Evolutionary conservation across 306 rosid species (phyloP).

Genomic region (Dryas drummondii): DNA sequence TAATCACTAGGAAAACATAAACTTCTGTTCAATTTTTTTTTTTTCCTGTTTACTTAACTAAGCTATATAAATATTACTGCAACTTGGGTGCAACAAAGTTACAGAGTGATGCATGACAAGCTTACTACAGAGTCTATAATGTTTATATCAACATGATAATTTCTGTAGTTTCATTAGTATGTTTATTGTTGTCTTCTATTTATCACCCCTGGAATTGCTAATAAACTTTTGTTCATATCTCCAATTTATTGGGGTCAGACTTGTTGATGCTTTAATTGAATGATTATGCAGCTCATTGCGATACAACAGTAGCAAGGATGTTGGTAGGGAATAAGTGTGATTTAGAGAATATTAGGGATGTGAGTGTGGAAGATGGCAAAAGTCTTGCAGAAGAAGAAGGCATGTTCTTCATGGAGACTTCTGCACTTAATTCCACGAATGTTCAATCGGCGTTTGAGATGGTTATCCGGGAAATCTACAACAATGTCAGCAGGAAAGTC

Average conservation of each 20-base stretch:
- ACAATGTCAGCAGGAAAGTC: slow-evolving; percentile 71
- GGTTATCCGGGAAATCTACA: slow-evolving; percentile 76
- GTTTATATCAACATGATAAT: background rate
- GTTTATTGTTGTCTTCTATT: background rate
- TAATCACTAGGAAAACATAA: background rate
- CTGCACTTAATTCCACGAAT: slow-evolving; percentile 85
- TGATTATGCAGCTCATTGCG: slow-evolving; percentile 76
- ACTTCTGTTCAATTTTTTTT: no score
- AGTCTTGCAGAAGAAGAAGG: slow-evolving; percentile 81
- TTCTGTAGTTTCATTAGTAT: background rate
- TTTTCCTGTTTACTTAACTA: background rate
- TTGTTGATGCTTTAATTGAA: background rate
- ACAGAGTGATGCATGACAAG: background rate
- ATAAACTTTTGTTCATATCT: background rate
- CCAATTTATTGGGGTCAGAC: background rate
- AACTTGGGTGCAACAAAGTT: background rate
- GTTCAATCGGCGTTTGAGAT: slow-evolving; percentile 81
- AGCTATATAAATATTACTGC: no score
- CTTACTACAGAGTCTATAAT: background rate
- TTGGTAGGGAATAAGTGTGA: slow-evolving; percentile 94
- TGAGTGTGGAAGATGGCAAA: slow-evolving; percentile 74
- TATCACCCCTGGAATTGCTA: background rate
- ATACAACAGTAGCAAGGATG: slow-evolving; percentile 70
- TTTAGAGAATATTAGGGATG: slow-evolving; percentile 83
- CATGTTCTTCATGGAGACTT: slow-evolving; percentile 91